Conservation (phyloP, 257 asterid genomes). For the Ligustrum vulgare region DNA sequence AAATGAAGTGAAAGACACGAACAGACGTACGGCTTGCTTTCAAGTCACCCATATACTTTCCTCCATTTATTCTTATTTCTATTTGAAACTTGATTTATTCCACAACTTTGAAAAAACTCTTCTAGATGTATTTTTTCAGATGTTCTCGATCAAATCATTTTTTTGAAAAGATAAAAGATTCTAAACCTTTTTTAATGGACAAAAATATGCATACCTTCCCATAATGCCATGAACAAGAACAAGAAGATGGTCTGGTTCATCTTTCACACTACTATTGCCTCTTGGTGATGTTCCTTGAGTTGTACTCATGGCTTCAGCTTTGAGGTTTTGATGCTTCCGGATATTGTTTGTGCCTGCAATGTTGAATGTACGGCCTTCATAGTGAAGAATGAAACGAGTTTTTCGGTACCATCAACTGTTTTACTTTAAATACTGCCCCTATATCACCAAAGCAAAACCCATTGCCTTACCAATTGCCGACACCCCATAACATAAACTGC, state of each 20-base stretch:
- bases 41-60: background rate
- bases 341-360: conserved; percentile 38
- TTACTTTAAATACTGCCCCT: background rate
- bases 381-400: conserved; percentile 1
- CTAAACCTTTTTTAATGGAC: conserved; percentile 10
- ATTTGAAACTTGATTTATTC: background rate
- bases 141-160: background rate
- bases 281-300: conserved; percentile 41
- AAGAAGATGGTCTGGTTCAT: conserved; percentile 52
- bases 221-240: conserved; percentile 62
- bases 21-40: background rate
- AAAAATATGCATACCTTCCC: conserved; percentile 47
- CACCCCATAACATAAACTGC: background rate
- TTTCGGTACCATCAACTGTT: conserved; percentile 1
- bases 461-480: background rate
- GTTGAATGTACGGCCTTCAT: conserved; percentile 1
- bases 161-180: background rate
- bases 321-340: conserved; percentile 33
- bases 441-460: background rate
- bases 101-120: conserved; percentile 3
- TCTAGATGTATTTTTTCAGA: conserved; percentile 13
- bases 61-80: background rate
- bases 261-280: conserved; percentile 29
- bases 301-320: conserved; percentile 37
- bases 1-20: background rate